Evolutionary conservation across 441 rosid genomes (phyloP), one percentile per base, ranked within the genome.

Genomic region (Erodium chrysanthum): DNA sequence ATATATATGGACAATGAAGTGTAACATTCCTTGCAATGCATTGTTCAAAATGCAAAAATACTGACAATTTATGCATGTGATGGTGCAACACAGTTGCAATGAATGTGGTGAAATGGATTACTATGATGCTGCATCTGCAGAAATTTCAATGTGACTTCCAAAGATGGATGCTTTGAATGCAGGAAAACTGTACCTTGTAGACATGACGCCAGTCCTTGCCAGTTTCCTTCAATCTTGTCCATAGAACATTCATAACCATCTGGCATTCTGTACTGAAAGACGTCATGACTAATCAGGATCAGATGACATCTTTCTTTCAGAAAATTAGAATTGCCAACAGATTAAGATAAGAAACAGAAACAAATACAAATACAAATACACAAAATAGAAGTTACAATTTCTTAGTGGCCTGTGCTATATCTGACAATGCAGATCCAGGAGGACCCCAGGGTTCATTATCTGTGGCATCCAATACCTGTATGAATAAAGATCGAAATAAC

Each of bases 381-480:
- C 23, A 64, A 21, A 20, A 40, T 62, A 68, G 35, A 44, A 66
- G 44, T 81, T 78, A 94, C 98, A 85, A 91, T 82, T 91, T 94
- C 67, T 82, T 85, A 6, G 98, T 91, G 69, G 97, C 92, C 71
- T 84, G 90, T 12, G 98, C 93, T 68, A 94, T 88, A 79, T 91
- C 99, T 7, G 96, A 91, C 85, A 91, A 75, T 69, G 86, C 94
- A 79, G 96, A 78, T 33, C 97, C 99, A 75, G 91, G 99, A 25
- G 97, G 99, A 78, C 99, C 99, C 99, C 99, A 94, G 64, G 97
- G 97, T 67, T 89, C 99, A 75, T 88, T 82, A 80, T 94, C 96
- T 15, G 99, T 94, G 11, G 99, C 97, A 88, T 94, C 99, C 79
- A 94, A 72, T 72, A 87, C 99, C 99, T 92, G 83, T 52, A 75